A percentile compares a stretch with the other conserved stretches of the same genome.
Conservation (phyloP, 2,329 filamentous ascomycete species). For the Fusarium xylarioides region DNA sequence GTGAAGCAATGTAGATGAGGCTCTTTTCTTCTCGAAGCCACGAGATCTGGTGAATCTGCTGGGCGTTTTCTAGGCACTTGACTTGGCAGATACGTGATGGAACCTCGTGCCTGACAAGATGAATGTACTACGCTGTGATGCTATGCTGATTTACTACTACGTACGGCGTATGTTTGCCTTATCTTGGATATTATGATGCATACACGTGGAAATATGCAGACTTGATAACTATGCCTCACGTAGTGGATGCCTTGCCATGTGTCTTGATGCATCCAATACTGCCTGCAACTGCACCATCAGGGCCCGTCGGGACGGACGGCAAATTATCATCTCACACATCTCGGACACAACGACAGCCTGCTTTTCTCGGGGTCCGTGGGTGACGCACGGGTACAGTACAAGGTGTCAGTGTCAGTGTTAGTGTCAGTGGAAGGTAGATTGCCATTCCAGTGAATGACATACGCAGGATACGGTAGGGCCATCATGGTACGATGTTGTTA, state of each 20-base stretch:
- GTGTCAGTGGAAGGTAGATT: constrained; percentile 4
- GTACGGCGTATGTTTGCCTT: background rate
- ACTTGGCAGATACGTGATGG: constrained; percentile 15
- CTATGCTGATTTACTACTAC: background rate
- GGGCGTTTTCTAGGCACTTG: constrained; percentile 3
- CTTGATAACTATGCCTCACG: background rate
- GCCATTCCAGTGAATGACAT: constrained; percentile 15
- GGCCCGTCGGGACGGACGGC: constrained; percentile 18
- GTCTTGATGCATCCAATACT: constrained; percentile 3
- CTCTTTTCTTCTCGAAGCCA: constrained; percentile 11
- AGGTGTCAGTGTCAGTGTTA: background rate
- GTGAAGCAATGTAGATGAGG: constrained; percentile 4
- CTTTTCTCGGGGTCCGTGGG: background rate
- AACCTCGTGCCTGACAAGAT: constrained; percentile 9
- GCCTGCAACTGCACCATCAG: background rate
- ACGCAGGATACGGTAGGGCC: constrained; percentile 23
- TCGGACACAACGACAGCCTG: background rate
- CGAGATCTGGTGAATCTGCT: background rate
- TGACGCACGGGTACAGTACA: constrained; percentile 8
- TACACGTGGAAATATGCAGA: constrained; percentile 23
- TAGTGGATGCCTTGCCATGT: constrained; percentile 28
- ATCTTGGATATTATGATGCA: background rate
- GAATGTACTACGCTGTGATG: background rate
- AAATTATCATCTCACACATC: background rate
- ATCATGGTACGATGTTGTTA: constrained; percentile 33